Evolutionary conservation across 345 rosid species (phyloP).

Genomic region (Mercurialis annua): DNA sequence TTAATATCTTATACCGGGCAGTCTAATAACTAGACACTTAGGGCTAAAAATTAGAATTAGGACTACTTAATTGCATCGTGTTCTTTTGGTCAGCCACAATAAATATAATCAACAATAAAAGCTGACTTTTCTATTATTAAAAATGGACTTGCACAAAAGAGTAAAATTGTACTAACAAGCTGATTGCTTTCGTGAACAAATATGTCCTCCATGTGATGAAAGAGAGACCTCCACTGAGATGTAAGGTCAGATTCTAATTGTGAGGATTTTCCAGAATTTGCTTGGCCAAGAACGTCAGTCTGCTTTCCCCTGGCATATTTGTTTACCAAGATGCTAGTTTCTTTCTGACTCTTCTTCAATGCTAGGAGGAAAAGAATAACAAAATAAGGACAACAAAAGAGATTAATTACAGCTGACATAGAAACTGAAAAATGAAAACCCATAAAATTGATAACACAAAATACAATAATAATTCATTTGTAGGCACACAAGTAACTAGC

Average conservation of each 20-base stretch:
- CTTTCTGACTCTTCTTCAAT: slow-evolving; percentile 78
- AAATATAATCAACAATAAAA: not conserved
- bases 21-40: slow-evolving; percentile 4
- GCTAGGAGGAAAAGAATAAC: slow-evolving; percentile 32
- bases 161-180: slow-evolving; percentile 55
- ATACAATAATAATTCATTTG: not conserved
- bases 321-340: slow-evolving; percentile 55
- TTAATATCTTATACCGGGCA: not conserved
- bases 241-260: slow-evolving; percentile 54
- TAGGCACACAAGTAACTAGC: slow-evolving; percentile 3
- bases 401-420: slow-evolving; percentile 1
- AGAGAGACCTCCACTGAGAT: slow-evolving; percentile 78
- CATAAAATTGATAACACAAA: slow-evolving; percentile 11
- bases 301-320: slow-evolving; percentile 45
- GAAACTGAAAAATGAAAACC: not conserved
- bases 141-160: not conserved
- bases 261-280: slow-evolving; percentile 36
- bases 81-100: not conserved
- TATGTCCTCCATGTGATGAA: slow-evolving; percentile 72
- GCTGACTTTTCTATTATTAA: not conserved
- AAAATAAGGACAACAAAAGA: not conserved
- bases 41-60: not conserved
- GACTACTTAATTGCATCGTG: slow-evolving; percentile 3
- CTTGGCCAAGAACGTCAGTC: slow-evolving; percentile 31
- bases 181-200: slow-evolving; percentile 59